These are phyloP conservation scores for Guyanaporus albipodus DNA, from an alignment of 768 basidiomycete species.

Conservation along the genomic window DNA sequence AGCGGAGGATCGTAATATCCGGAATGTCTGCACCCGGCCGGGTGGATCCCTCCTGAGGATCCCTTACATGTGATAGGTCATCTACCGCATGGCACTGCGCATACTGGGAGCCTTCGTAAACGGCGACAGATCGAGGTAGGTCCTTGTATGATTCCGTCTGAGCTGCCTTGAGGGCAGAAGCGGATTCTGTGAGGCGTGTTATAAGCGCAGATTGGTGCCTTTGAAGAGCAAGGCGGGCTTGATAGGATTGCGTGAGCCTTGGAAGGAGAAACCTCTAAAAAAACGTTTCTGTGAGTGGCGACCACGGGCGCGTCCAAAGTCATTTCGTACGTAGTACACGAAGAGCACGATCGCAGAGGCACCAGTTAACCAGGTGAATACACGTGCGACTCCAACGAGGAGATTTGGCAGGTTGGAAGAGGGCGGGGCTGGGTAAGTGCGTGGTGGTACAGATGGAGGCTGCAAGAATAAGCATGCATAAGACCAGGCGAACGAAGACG, in stretches of 20 bases:
- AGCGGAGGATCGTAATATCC: constrained; percentile 56
- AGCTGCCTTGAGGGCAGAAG: constrained; percentile 50
- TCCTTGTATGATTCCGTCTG: constrained; percentile 54
- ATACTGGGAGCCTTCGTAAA: constrained; percentile 46
- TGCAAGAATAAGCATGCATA: constrained; percentile 15
- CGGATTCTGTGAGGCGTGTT: constrained; percentile 49
- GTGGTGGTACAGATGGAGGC: constrained; percentile 57
- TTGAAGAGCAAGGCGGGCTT: constrained; percentile 59
- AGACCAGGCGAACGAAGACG: constrained; percentile 15
- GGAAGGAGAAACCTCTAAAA: constrained; percentile 66
- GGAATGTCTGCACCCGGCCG: constrained; percentile 36
- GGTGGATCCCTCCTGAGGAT: constrained; percentile 7
- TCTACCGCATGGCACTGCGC: constrained; percentile 44
- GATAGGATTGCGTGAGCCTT: constrained; percentile 51
- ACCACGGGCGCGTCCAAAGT: neutral
- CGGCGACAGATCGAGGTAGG: constrained; percentile 52
- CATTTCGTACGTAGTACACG: constrained; percentile 57
- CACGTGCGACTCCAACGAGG: constrained; percentile 54
- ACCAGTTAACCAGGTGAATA: constrained; percentile 65
- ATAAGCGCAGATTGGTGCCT: constrained; percentile 58
- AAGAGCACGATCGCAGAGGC: constrained; percentile 56
- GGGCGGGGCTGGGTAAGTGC: constrained; percentile 66
- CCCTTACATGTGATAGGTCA: constrained; percentile 25
- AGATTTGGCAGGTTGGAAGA: constrained; percentile 68
- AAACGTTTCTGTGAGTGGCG: constrained; percentile 7